A percentile compares a stretch with the other conserved stretches of the same genome.
phyloP scores from a whole-genome alignment of 2,329 filamentous ascomycete genomes.

The Aspergillus calidoustus region DNA sequence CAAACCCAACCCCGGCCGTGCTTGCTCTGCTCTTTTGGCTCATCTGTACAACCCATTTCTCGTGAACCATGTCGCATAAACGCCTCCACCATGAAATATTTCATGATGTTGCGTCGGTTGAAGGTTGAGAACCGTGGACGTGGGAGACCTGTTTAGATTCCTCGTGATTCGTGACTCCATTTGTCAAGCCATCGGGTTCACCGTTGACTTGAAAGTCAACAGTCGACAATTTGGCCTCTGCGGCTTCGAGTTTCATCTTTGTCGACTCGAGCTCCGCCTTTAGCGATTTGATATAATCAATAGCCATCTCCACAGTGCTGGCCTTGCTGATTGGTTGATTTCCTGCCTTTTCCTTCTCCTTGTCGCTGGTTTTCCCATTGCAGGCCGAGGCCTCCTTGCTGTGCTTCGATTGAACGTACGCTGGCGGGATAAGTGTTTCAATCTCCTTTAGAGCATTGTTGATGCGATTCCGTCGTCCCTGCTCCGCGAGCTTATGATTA shows the following conservation, averaged over 20 bases:
- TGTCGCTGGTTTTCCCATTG: constrained; percentile 48
- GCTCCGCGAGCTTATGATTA: constrained; percentile 96
- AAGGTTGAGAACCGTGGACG: background rate
- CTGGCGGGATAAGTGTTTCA: constrained; percentile 75
- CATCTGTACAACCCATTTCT: background rate
- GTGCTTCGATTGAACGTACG: constrained; percentile 49
- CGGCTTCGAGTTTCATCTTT: constrained; percentile 65
- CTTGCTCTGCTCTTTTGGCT: no score
- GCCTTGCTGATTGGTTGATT: constrained; percentile 82
- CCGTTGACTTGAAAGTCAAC: constrained; percentile 7
- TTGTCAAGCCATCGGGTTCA: constrained; percentile 9
- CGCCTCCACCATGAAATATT: background rate
- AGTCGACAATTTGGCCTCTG: constrained; percentile 63
- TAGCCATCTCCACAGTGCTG: constrained; percentile 95
- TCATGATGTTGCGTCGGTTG: constrained; percentile 9
- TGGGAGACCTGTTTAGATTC: background rate
- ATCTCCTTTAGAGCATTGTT: constrained; percentile 93
- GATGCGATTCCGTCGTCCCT: constrained; percentile 92
- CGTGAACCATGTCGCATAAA: constrained; percentile 16
- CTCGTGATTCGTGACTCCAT: background rate
- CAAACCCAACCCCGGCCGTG: background rate
- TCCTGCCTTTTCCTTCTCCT: constrained; percentile 54
- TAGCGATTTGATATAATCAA: constrained; percentile 88
- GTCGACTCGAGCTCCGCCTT: constrained; percentile 73
- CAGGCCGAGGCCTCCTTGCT: constrained; percentile 42